Conservation (phyloP, 2,329 filamentous ascomycete species). For the Beauveria sp. region DNA sequence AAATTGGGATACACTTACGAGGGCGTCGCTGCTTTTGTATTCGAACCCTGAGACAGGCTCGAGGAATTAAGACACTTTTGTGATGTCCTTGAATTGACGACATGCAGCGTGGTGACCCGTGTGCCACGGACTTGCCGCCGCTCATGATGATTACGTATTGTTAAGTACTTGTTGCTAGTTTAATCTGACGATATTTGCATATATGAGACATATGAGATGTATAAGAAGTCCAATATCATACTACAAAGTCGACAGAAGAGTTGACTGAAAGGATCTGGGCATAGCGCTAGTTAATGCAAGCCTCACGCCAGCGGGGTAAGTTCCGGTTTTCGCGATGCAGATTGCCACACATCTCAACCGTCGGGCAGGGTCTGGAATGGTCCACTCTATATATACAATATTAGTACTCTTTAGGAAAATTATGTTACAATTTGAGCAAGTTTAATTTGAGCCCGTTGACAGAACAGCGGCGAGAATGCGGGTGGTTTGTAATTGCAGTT, state of each 20-base stretch:
- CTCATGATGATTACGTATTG: neutral
- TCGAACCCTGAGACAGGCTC: neutral
- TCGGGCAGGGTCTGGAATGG: neutral
- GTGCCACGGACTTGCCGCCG: neutral
- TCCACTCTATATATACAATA: neutral
- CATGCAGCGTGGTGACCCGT: neutral
- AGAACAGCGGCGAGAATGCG: neutral
- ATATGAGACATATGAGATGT: neutral
- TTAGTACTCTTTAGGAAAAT: neutral
- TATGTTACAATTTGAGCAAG: neutral
- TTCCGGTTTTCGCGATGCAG: neutral
- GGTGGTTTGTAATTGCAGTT: neutral
- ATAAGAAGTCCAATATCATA: neutral
- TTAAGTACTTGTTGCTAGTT: neutral
- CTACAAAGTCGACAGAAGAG: neutral
- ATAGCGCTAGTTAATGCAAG: constrained; percentile 1
- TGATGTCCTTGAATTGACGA: neutral
- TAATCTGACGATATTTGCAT: neutral
- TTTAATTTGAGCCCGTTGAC: too few species aligned
- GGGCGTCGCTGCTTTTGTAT: constrained; percentile 2
- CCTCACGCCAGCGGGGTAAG: neutral
- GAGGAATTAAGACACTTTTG: neutral
- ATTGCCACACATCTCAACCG: neutral
- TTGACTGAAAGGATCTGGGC: neutral
- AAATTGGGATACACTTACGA: constrained; percentile 5